Percentiles rank a stretch among this genome's conserved stretches.
phyloP scores from a whole-genome alignment of 106 monocot genomes.

The Dendrobium chrysotoxum region DNA sequence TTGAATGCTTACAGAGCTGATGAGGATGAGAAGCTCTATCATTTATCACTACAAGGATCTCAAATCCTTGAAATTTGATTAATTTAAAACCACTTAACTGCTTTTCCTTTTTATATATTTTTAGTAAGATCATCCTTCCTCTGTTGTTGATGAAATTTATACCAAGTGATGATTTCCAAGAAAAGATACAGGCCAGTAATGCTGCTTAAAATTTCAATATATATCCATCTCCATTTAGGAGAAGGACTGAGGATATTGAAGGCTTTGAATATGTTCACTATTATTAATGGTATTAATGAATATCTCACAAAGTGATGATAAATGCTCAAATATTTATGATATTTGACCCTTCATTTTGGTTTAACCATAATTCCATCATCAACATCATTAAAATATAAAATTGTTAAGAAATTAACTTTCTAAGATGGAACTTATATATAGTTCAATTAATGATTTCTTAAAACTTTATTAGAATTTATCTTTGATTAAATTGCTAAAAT shows the following conservation, averaged over 20 bases:
- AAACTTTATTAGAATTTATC: no score
- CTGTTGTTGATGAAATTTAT: not conserved
- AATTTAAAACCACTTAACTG: no score
- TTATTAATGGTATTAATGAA: conserved; percentile 4
- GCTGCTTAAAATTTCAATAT: conserved; percentile 6
- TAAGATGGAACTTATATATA: no score
- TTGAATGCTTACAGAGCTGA: no score
- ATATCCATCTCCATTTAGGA: conserved; percentile 11
- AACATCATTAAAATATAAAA: no score
- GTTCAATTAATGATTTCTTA: no score
- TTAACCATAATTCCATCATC: conserved; percentile 26
- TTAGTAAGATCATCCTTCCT: not conserved
- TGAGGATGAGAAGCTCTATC: no score
- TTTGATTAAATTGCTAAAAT: no score
- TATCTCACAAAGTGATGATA: conserved; percentile 24
- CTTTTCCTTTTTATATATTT: no score
- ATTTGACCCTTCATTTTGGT: conserved; percentile 1
- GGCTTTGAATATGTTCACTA: conserved; percentile 28
- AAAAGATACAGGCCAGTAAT: not conserved
- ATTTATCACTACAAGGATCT: no score
- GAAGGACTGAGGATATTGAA: conserved; percentile 19
- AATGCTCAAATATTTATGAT: conserved; percentile 15
- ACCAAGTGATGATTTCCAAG: conserved; percentile 15
- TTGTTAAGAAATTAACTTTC: no score
- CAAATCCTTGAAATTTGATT: no score